Conservation (phyloP, 352 stramenopile species). For the Thalassiosira mediterranea region DNA sequence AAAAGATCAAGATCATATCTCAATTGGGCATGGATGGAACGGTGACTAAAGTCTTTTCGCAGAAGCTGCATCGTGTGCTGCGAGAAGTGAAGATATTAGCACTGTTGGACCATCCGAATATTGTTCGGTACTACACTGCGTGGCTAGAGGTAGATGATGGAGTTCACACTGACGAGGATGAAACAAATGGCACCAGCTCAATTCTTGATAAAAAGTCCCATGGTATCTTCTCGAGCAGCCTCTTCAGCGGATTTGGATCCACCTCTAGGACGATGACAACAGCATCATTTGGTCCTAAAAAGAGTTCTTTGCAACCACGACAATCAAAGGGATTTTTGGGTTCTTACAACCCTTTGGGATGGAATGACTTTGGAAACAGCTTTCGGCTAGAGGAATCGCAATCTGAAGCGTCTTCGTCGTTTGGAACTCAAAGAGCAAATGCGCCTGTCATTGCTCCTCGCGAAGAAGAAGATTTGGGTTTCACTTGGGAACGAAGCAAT, state of each 20-base stretch:
- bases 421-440: slow-evolving; percentile 20
- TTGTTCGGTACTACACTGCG: slow-evolving; percentile 86
- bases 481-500: slow-evolving; percentile 75
- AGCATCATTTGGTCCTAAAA: slow-evolving; percentile 31
- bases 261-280: too few relatives aligned
- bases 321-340: slow-evolving; percentile 27
- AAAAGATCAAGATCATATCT: slow-evolving; percentile 85
- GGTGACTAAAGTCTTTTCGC: slow-evolving; percentile 74
- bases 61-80: slow-evolving; percentile 77
- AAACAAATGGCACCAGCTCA: slow-evolving; percentile 39
- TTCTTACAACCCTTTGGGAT: slow-evolving; percentile 65
- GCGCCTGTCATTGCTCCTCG: slow-evolving; percentile 14
- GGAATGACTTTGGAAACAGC: slow-evolving; percentile 61
- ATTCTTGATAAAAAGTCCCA: slow-evolving; percentile 41
- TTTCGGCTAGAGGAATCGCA: slow-evolving; percentile 52
- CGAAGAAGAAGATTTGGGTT: slow-evolving; percentile 58
- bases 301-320: slow-evolving; percentile 19
- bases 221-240: slow-evolving; percentile 37
- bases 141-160: slow-evolving; percentile 81
- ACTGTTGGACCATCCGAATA: slow-evolving; percentile 83
- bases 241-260: slow-evolving; percentile 55
- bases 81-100: slow-evolving; percentile 85
- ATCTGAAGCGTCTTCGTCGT: slow-evolving; percentile 28
- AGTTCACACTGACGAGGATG: slow-evolving; percentile 47
- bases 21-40: slow-evolving; percentile 54